phyloP scores from a whole-genome alignment of 2,329 filamentous ascomycete genomes.

The Neofusicoccum ribis region DNA sequence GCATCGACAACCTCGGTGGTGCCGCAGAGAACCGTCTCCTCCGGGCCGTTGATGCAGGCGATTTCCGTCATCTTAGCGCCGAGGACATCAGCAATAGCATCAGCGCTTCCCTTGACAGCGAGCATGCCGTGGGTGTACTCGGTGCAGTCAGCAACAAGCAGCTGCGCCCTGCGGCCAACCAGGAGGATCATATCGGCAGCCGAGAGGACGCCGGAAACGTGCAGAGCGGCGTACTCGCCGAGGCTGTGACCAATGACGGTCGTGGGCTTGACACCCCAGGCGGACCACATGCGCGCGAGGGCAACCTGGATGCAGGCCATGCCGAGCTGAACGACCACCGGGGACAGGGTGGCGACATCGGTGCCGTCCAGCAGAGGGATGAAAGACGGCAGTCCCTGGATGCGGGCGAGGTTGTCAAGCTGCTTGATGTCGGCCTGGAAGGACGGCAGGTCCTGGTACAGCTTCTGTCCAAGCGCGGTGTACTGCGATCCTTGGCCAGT shows the following conservation, averaged over 20 bases:
- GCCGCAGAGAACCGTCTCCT: slow-evolving; percentile 73
- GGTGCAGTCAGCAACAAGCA: slow-evolving; percentile 66
- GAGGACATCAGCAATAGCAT: slow-evolving; percentile 55
- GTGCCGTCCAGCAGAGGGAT: slow-evolving; percentile 50
- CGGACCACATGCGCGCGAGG: slow-evolving; percentile 54
- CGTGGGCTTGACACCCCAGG: slow-evolving; percentile 55
- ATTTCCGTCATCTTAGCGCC: slow-evolving; percentile 54
- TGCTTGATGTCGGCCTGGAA: slow-evolving; percentile 53
- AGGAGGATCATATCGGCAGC: slow-evolving; percentile 71
- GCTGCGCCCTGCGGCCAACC: slow-evolving; percentile 66
- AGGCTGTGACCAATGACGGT: slow-evolving; percentile 61
- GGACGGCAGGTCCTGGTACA: slow-evolving; percentile 49
- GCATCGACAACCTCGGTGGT: slow-evolving; percentile 60
- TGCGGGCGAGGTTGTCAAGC: slow-evolving; percentile 48
- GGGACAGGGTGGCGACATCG: slow-evolving; percentile 52
- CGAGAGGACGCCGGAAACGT: slow-evolving; percentile 69
- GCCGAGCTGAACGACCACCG: slow-evolving; percentile 53
- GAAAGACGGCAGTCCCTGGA: slow-evolving; percentile 52
- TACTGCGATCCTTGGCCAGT: slow-evolving; percentile 56
- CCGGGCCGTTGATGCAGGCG: slow-evolving; percentile 74
- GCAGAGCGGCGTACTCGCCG: slow-evolving; percentile 72
- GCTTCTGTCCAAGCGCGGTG: slow-evolving; percentile 51
- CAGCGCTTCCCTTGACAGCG: slow-evolving; percentile 54
- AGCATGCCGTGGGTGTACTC: slow-evolving; percentile 68
- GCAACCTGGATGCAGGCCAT: slow-evolving; percentile 56